phyloP scores from a whole-genome alignment of 116 monocot genomes.

The Trichopus zeylanicus region DNA sequence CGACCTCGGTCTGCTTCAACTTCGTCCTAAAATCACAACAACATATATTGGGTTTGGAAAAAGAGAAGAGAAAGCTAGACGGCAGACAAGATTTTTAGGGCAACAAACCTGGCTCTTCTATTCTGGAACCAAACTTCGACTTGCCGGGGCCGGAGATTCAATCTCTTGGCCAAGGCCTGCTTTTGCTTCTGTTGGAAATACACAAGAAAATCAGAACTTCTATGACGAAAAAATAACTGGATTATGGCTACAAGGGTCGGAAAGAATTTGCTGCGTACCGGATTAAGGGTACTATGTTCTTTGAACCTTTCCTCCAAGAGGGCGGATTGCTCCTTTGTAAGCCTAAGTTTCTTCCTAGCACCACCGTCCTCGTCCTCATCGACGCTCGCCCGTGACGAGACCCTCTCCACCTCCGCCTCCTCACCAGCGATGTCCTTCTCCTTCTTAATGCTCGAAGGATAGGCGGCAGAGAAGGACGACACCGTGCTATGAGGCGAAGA shows the following conservation, averaged over 20 bases:
- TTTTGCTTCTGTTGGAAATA: slow-evolving; percentile 70
- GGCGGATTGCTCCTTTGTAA: slow-evolving; percentile 81
- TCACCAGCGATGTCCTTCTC: slow-evolving; percentile 23
- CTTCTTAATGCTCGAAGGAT: slow-evolving; percentile 25
- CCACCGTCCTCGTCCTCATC: slow-evolving; percentile 47
- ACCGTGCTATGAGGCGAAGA: slow-evolving; percentile 32
- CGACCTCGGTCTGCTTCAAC: slow-evolving; percentile 87
- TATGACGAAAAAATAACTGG: too few relatives aligned
- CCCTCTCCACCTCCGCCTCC: slow-evolving; percentile 29
- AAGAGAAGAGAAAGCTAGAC: not conserved
- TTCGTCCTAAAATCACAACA: slow-evolving; percentile 60
- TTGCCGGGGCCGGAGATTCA: slow-evolving; percentile 77
- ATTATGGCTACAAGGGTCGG: too few relatives aligned
- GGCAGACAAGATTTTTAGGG: not conserved
- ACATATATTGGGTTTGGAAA: not conserved
- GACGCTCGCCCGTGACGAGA: slow-evolving; percentile 13
- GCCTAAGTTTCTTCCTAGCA: slow-evolving; percentile 76
- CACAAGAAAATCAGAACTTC: not conserved
- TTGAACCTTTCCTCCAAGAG: slow-evolving; percentile 80
- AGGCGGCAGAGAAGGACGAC: slow-evolving; percentile 29
- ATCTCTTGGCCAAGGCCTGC: slow-evolving; percentile 64
- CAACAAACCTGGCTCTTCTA: slow-evolving; percentile 72
- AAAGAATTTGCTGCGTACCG: slow-evolving; percentile 47
- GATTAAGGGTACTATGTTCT: slow-evolving; percentile 84
- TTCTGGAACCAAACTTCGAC: slow-evolving; percentile 99